A percentile compares a stretch with the other conserved stretches of the same genome.
phyloP scores from a whole-genome alignment of 306 rosid species.

The Cicer arietinum region DNA sequence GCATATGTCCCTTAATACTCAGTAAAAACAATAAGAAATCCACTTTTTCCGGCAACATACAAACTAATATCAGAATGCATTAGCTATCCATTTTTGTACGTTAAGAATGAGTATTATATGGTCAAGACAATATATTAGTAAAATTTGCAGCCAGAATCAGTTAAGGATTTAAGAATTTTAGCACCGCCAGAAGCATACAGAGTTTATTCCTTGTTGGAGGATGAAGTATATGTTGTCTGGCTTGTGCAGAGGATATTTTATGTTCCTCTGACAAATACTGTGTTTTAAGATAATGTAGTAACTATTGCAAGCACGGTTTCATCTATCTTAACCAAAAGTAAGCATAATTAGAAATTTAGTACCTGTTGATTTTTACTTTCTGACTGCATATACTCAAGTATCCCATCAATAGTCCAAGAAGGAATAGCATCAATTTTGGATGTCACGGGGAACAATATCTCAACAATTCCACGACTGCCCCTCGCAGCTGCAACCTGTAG shows the following conservation, averaged over 20 bases:
- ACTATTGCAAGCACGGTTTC: slow-evolving; percentile 4
- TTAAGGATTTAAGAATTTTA: slow-evolving; percentile 4
- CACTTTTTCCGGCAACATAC: slow-evolving; percentile 23
- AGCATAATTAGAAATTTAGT: slow-evolving; percentile 29
- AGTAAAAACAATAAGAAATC: slow-evolving; percentile 30
- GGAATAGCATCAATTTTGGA: slow-evolving; percentile 65
- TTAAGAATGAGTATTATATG: slow-evolving; percentile 28
- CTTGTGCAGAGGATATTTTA: slow-evolving; percentile 26
- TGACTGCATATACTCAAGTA: slow-evolving; percentile 71
- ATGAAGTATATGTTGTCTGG: slow-evolving; percentile 7
- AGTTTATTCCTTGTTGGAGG: slow-evolving; percentile 4
- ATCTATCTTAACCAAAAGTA: slow-evolving; percentile 22
- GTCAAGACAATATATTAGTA: slow-evolving; percentile 17
- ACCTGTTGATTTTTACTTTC: slow-evolving; percentile 74
- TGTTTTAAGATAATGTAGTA: slow-evolving; percentile 24
- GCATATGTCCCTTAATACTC: slow-evolving; percentile 45
- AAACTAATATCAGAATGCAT: slow-evolving; percentile 15
- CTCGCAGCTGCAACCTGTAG: slow-evolving; percentile 80
- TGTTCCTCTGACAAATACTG: slow-evolving; percentile 1
- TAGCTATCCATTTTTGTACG: background rate
- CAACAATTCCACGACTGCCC: slow-evolving; percentile 68
- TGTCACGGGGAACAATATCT: slow-evolving; percentile 81
- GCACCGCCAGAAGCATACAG: slow-evolving; percentile 4
- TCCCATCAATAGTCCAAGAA: slow-evolving; percentile 78
- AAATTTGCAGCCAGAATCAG: background rate